Evolutionary conservation across 305 asterid genomes (phyloP), one percentile per base, ranked within the genome.

Genomic region (Fraxinus floribunda): DNA sequence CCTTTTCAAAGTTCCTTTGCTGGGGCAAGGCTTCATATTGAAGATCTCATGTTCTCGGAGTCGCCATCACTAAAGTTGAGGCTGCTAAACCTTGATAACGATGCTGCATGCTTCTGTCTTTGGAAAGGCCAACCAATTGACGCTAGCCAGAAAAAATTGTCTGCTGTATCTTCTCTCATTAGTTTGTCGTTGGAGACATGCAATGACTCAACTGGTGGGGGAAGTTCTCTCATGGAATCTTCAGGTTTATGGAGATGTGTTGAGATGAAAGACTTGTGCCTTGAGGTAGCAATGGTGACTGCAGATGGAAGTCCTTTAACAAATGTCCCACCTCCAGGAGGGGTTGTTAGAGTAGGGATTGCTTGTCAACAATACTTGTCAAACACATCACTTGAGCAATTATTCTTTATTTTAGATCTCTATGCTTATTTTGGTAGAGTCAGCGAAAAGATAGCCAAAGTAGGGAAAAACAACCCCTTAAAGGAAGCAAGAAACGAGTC

Each of bases 91-190:
- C 94, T 97, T 80, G 98, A 97, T 83, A 94, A 89, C 86, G 98
- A 97, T 87, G 92, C 97, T 79, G 98, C 97, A 84, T 97, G 99
- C 90, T 97, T 93, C 88, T 92, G 97, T 91, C 97, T 97, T 64
- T 97, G 98, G 99, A 82, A 90, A 89, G 92, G 86, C 87, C 97
- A 97, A 86, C 98, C 98, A 80, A 60, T 94, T 87, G 99, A 97
- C 84, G 93, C 97, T 87, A 97, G 99, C 91, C 98, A 95, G 89
- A 94, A 90, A 89, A 97, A 93, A 91, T 78, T 91, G 89, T 84
- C 90, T 46, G 88, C 87, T 79, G 90, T 88, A 79, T 95, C 98
- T 84, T 89, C 96, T 83, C 84, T 89, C 81, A 86, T 97, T 84
- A 91, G 93, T 87, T 86, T 97, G 87, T 93, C 97, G 70, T 84